A percentile compares a stretch with the other conserved stretches of the same genome.
Conservation (phyloP, 139 green algal genomes). For the Pleodorina starrii region DNA sequence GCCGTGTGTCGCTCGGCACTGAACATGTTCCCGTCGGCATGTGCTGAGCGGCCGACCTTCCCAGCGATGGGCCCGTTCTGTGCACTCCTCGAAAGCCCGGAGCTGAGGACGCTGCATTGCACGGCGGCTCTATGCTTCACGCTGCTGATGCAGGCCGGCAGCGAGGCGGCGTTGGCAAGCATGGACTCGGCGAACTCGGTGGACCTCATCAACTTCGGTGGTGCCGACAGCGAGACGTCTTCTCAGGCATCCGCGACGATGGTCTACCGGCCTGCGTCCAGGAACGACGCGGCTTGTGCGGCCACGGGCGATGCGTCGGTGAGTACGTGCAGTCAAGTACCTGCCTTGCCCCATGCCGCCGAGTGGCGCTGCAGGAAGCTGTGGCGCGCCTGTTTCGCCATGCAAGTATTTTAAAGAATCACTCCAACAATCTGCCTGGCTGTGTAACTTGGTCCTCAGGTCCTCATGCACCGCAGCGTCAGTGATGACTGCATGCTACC, state of each 20-base stretch:
- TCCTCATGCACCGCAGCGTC: slow-evolving; percentile 8
- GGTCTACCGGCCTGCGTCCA: neutral
- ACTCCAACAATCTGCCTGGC: no score
- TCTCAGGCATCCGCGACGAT: neutral
- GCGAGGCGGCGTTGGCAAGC: slow-evolving; percentile 25
- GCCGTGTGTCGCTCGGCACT: no score
- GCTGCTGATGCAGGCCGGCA: slow-evolving; percentile 34
- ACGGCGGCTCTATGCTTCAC: no score
- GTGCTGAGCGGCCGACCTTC: no score
- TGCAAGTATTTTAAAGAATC: no score
- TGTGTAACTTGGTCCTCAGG: no score
- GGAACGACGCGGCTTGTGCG: neutral
- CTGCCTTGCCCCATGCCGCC: no score
- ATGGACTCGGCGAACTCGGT: slow-evolving; percentile 23
- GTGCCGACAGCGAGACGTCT: neutral
- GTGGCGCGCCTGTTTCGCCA: neutral
- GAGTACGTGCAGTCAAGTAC: no score
- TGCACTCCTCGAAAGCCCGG: no score
- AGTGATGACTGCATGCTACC: slow-evolving; percentile 20
- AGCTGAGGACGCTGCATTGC: no score
- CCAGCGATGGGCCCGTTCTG: no score
- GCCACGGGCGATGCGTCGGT: slow-evolving; percentile 1
- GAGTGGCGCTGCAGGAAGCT: neutral
- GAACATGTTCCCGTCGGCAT: no score
- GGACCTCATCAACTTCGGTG: slow-evolving; percentile 36